Base-by-base conservation (phyloP, 352 stramenopile species). In the Phytophthora syringae region DNA sequence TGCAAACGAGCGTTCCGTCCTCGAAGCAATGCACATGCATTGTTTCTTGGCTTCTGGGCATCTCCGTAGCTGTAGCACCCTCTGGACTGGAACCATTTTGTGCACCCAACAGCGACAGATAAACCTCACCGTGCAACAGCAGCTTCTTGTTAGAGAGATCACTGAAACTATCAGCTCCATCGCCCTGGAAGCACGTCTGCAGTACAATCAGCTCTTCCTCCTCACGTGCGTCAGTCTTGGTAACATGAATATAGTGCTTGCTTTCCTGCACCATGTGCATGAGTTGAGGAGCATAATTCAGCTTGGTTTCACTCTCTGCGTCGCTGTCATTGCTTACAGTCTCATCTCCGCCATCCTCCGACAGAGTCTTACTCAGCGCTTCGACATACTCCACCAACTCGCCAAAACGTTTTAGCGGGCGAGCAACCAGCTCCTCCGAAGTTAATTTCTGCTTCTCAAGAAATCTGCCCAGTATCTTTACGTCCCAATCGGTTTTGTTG, bases 11-110 rank as follows among this genome's bases (percentile, higher is more conserved):
- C 4, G 54, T 65, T 12, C 73, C 73, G 25, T 79, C 67, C 39
- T 77, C 45, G 53, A 81, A 81, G 56, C 66, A 77, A 72, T 81
- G 73, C 1, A 39, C 52, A 37, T 77, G 64, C 36, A 64, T 27
- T n/a, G n/a, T 50, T 21, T 71, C 44, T 39, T 21, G 54, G 4
- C 64, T 18, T 1, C 18, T 24, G 15, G 53, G 22, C 7, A 27
- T 22, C 7, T 13, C 52, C 12, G 40, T 43, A 24, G 12, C 13
- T 12, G 45, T 34, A 10, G n/a, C 18, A 67, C 30, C 21, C n/a
- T 53, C 12, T 50, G 7, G 7, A 18, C 10, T 70, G 5, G 2
- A 34, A 45, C 48, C 9, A 12, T 58, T 55, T 55, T 39, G 28
- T n/a, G 3, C 39, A 32, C 39, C 40, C 16, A 53, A 28, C 7